Evolutionary conservation across 1,284 basidiomycete species (phyloP).

Genomic region (Irpex lacteus): DNA sequence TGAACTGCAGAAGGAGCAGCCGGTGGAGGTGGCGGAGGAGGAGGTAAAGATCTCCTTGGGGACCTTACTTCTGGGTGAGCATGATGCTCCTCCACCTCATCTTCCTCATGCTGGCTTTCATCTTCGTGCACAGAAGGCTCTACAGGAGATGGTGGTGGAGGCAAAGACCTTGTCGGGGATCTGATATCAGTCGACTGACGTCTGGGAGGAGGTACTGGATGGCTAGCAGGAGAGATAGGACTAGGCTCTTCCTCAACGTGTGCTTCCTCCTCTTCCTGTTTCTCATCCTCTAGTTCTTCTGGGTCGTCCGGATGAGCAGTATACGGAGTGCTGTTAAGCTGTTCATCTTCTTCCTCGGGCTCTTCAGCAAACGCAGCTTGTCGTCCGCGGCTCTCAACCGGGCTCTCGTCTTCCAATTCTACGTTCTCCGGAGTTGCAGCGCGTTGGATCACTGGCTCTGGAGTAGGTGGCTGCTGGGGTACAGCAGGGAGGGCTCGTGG

Average conservation of each 20-base stretch:
- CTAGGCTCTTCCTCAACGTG: not conserved
- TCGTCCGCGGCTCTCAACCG: not conserved
- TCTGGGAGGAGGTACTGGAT: not conserved
- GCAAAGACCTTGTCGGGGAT: conserved; percentile 1
- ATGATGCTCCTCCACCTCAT: not conserved
- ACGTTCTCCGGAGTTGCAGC: not conserved
- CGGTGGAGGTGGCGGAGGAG: not conserved
- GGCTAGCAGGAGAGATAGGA: not conserved
- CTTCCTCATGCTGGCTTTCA: not conserved
- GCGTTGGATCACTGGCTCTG: not conserved
- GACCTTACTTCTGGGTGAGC: not conserved
- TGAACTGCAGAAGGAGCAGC: not conserved
- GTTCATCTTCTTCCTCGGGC: not conserved
- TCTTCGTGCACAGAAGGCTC: not conserved
- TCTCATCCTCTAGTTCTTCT: not conserved
- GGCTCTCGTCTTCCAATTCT: not conserved
- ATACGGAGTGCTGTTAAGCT: not conserved
- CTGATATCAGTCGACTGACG: not conserved
- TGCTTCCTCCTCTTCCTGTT: too few relatives aligned
- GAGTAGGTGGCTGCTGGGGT: not conserved
- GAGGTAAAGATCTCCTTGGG: not conserved
- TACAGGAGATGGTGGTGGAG: not conserved
- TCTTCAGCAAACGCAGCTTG: not conserved
- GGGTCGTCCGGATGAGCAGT: not conserved
- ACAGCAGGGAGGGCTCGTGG: not conserved